These are phyloP conservation scores for Talaromyces sp. DNA, from an alignment of 2,329 filamentous ascomycete genomes.

Conservation along the genomic window DNA sequence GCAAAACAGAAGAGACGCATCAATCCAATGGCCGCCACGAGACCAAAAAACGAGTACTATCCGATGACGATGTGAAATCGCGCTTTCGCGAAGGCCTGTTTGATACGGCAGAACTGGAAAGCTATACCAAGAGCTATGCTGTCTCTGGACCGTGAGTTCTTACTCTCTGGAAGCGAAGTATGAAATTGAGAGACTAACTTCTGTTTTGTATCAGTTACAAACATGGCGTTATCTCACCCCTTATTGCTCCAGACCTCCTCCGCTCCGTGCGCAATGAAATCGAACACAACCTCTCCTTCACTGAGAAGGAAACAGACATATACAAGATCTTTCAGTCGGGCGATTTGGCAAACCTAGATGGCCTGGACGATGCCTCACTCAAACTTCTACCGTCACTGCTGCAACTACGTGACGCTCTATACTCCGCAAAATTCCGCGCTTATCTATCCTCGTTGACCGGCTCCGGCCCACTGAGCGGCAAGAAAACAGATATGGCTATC, in stretches of 20 bases:
- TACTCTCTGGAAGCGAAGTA: neutral
- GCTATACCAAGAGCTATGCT: constrained; percentile 43
- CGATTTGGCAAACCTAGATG: constrained; percentile 93
- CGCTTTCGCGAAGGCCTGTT: constrained; percentile 46
- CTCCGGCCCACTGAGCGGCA: constrained; percentile 80
- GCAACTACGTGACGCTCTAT: constrained; percentile 86
- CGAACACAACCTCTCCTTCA: constrained; percentile 86
- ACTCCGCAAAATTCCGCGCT: constrained; percentile 82
- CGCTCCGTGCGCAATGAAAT: constrained; percentile 86
- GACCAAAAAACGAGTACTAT: constrained; percentile 40
- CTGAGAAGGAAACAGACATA: constrained; percentile 97
- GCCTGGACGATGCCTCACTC: constrained; percentile 80
- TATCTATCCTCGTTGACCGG: constrained; percentile 84
- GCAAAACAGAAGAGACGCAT: constrained; percentile 38
- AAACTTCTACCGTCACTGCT: constrained; percentile 85
- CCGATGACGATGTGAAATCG: constrained; percentile 35
- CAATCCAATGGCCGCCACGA: constrained; percentile 33
- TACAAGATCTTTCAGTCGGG: constrained; percentile 99
- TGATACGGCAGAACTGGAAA: constrained; percentile 37
- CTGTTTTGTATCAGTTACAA: constrained; percentile 61
- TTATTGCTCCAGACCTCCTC: constrained; percentile 78
- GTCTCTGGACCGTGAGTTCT: constrained; percentile 42
- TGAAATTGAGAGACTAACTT: neutral
- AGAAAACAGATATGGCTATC: constrained; percentile 98
- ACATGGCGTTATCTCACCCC: constrained; percentile 79